A percentile compares a stretch with the other conserved stretches of the same genome.
Evolutionary conservation across 768 basidiomycete genomes (phyloP).

Genomic region (Steccherinum ochraceum): DNA sequence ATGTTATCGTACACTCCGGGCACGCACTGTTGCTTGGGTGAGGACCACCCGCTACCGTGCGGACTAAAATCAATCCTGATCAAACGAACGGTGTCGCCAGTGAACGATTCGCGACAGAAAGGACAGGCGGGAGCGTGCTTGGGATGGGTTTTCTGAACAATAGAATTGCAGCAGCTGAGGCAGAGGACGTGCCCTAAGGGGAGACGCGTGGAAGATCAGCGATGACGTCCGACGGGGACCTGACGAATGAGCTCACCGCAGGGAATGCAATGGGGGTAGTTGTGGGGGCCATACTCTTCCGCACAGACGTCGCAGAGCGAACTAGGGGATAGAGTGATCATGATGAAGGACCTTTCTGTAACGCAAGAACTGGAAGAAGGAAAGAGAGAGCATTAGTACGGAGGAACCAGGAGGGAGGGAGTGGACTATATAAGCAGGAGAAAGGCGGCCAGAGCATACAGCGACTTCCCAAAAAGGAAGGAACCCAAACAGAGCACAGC

Average conservation of each 20-base stretch:
- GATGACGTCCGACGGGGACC: conserved; percentile 2
- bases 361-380: conserved; percentile 19
- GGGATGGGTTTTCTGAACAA: conserved; percentile 73
- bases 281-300: conserved; percentile 73
- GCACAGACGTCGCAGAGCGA: conserved; percentile 88
- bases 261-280: conserved; percentile 73
- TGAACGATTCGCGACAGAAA: conserved; percentile 77
- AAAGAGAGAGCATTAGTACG: conserved; percentile 22
- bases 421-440: conserved; percentile 20
- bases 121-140: conserved; percentile 73
- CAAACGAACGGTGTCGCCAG: conserved; percentile 58
- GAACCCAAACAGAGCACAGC: conserved; percentile 10
- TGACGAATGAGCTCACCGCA: conserved; percentile 51
- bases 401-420: conserved; percentile 17
- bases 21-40: conserved; percentile 41
- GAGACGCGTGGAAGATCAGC: conserved; percentile 10
- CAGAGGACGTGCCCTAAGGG: conserved; percentile 73
- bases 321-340: conserved; percentile 80
- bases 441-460: conserved; percentile 8
- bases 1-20: conserved; percentile 35
- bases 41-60: conserved; percentile 55
- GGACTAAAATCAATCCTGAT: conserved; percentile 68
- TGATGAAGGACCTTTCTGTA: conserved; percentile 27
- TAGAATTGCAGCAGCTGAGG: conserved; percentile 68
- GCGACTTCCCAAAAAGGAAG: conserved; percentile 8